Conservation (phyloP, 345 rosid genomes). For the Eucalyptus cloeziana region DNA sequence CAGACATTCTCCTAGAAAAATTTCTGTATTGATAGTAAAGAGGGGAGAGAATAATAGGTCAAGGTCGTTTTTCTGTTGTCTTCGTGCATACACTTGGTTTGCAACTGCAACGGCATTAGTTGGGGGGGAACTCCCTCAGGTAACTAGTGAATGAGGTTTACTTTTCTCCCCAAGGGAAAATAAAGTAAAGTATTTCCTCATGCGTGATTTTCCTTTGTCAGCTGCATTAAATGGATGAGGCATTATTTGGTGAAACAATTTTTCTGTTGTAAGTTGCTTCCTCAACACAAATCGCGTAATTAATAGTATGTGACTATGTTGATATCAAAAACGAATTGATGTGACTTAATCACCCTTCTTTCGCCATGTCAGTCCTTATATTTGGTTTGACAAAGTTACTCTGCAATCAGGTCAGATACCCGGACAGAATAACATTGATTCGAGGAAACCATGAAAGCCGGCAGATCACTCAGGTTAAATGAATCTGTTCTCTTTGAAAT, state of each 20-base stretch:
- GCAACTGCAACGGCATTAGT: background rate
- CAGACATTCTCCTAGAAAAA: background rate
- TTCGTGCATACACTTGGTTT: background rate
- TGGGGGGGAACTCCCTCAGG: background rate
- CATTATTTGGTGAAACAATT: background rate
- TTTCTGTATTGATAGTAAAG: background rate
- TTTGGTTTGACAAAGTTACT: conserved; percentile 1
- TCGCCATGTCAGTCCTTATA: background rate
- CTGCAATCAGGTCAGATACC: conserved; percentile 79
- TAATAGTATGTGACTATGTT: background rate
- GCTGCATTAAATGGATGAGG: background rate
- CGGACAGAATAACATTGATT: conserved; percentile 89
- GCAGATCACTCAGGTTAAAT: conserved; percentile 86
- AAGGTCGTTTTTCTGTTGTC: background rate
- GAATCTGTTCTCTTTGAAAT: background rate
- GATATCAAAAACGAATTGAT: background rate
- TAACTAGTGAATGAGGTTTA: background rate
- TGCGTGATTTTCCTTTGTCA: background rate
- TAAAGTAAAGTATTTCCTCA: background rate
- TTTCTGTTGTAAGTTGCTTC: background rate
- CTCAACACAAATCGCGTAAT: background rate
- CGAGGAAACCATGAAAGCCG: conserved; percentile 98
- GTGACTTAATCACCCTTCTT: background rate
- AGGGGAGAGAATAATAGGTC: background rate
- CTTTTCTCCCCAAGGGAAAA: background rate